Percentiles rank a stretch among this genome's conserved stretches.
Evolutionary conservation across 2,329 filamentous ascomycete species (phyloP).

Genomic region (Neopestalotiopsis sp.): DNA sequence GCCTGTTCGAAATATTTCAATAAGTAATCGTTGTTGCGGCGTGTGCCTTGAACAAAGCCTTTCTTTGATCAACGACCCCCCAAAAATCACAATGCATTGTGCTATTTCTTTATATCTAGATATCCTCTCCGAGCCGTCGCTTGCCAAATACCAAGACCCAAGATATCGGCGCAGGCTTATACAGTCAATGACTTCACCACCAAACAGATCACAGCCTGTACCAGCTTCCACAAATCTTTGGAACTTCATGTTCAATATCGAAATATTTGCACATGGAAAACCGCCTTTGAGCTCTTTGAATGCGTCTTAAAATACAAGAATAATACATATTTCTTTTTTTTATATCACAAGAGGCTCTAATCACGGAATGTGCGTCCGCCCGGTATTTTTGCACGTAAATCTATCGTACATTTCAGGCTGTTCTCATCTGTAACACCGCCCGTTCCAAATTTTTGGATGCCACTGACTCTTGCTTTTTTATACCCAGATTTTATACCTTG

Average conservation of each 20-base stretch:
- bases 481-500: conserved; percentile 1
- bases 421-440: background rate
- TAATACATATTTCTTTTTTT: conserved; percentile 18
- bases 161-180: too few species aligned
- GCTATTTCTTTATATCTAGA: too few species aligned
- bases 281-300: background rate
- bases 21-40: too few species aligned
- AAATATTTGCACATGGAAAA: background rate
- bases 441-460: background rate
- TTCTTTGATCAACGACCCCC: too few species aligned
- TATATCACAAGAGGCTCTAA: conserved; percentile 9
- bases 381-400: background rate
- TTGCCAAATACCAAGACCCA: too few species aligned
- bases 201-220: too few species aligned
- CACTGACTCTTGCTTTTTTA: background rate
- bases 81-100: too few species aligned
- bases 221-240: too few species aligned
- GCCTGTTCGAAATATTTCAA: too few species aligned
- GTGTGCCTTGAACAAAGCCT: too few species aligned
- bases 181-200: too few species aligned
- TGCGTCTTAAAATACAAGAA: conserved; percentile 8
- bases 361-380: background rate
- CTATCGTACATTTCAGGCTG: conserved; percentile 7
- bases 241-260: background rate
- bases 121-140: too few species aligned